Conservation (phyloP, 2,329 filamentous ascomycete genomes). For the Exophiala sp. region DNA sequence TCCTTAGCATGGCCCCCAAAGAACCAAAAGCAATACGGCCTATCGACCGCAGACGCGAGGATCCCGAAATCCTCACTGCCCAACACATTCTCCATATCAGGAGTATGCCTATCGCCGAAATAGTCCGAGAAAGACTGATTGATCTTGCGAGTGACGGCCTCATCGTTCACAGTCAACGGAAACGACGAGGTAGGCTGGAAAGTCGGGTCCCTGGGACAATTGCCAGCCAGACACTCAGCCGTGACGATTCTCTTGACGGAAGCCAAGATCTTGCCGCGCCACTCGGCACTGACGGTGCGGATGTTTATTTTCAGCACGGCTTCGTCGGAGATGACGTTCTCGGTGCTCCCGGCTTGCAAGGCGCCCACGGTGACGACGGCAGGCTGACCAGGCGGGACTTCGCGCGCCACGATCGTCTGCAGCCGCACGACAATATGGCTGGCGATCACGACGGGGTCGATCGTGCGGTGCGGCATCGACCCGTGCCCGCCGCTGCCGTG, state of each 20-base stretch:
- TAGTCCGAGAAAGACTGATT: conserved; percentile 43
- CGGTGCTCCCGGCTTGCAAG: conserved; percentile 54
- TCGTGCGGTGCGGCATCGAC: conserved; percentile 49
- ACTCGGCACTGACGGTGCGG: conserved; percentile 43
- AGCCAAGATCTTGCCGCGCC: conserved; percentile 44
- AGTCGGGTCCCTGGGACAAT: conserved; percentile 44
- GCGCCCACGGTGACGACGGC: conserved; percentile 55
- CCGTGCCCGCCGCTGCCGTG: conserved; percentile 55
- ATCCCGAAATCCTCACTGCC: conserved; percentile 55
- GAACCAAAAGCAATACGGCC: conserved; percentile 52
- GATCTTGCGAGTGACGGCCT: conserved; percentile 39
- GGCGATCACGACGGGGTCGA: conserved; percentile 56
- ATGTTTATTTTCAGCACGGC: conserved; percentile 53
- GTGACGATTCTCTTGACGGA: conserved; percentile 51
- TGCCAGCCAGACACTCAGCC: conserved; percentile 50
- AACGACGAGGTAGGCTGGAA: conserved; percentile 47
- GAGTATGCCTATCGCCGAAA: conserved; percentile 38
- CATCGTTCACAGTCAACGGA: conserved; percentile 51
- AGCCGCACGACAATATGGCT: conserved; percentile 51
- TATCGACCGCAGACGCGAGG: conserved; percentile 46
- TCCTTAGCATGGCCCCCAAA: conserved; percentile 44
- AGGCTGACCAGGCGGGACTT: conserved; percentile 49
- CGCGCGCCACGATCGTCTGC: conserved; percentile 55
- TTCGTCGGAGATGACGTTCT: conserved; percentile 55
- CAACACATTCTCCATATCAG: conserved; percentile 19